Evolutionary conservation across 192 early-diverging fungal species (phyloP).

Genomic region (Haplosporangium gracile): DNA sequence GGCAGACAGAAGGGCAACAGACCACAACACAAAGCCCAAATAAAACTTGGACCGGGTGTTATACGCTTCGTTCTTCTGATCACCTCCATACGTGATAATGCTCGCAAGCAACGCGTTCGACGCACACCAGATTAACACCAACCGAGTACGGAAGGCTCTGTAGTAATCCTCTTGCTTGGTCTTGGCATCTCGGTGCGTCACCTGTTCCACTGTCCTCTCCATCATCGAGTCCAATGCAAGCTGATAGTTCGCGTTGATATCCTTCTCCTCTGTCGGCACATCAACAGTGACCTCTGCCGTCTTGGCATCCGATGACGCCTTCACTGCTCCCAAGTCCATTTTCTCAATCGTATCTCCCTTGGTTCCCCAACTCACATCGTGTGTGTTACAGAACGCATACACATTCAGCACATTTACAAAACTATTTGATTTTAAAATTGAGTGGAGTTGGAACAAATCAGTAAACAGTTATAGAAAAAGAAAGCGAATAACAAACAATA

Average conservation of each 20-base stretch:
- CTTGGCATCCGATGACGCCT: conserved; percentile 68
- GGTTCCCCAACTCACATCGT: conserved; percentile 96
- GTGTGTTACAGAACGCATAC: conserved; percentile 96
- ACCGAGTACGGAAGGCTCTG: conserved; percentile 85
- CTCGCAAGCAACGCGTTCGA: conserved; percentile 82
- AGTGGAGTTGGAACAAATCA: not conserved
- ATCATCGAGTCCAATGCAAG: conserved; percentile 72
- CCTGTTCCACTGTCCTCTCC: conserved; percentile 52
- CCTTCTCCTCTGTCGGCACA: conserved; percentile 78
- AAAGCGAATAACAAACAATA: not conserved
- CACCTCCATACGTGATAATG: conserved; percentile 72
- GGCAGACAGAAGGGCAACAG: conserved; percentile 76
- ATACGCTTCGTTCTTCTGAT: conserved; percentile 39
- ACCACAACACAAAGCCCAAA: conserved; percentile 89
- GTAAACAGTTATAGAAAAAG: not conserved
- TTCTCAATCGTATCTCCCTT: conserved; percentile 85
- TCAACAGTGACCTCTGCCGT: conserved; percentile 81
- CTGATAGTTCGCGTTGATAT: conserved; percentile 85
- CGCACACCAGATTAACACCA: conserved; percentile 89
- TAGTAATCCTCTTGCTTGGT: conserved; percentile 91
- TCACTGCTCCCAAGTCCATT: conserved; percentile 82
- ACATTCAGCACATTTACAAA: conserved; percentile 91
- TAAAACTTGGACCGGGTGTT: conserved; percentile 65
- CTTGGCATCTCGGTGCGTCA: conserved; percentile 65
- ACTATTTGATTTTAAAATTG: conserved; percentile 4